phyloP scores from a whole-genome alignment of 2,329 filamentous ascomycete species.

The Xenoacremonium recifei region DNA sequence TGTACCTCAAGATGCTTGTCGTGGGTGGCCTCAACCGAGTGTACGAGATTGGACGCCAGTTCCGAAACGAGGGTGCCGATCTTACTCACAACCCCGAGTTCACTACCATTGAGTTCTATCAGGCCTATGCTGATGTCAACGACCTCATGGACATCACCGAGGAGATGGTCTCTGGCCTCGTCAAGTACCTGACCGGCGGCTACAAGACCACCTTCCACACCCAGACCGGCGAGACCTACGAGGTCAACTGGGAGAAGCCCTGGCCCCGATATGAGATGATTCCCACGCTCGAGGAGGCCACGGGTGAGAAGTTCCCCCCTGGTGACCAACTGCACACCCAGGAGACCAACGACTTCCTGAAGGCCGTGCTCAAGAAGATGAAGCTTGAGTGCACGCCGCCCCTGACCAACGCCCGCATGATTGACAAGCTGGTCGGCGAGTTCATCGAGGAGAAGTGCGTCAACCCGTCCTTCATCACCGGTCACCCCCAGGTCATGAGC shows the following conservation, averaged over 20 bases:
- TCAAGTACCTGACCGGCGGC: conserved; percentile 83
- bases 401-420: conserved; percentile 90
- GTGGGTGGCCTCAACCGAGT: conserved; percentile 93
- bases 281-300: conserved; percentile 74
- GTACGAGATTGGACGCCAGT: conserved; percentile 93
- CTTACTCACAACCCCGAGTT: conserved; percentile 94
- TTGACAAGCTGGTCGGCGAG: conserved; percentile 91
- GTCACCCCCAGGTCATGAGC: conserved; percentile 75
- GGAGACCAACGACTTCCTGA: conserved; percentile 87
- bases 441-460: conserved; percentile 93
- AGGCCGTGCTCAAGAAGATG: conserved; percentile 80
- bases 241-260: conserved; percentile 94
- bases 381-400: conserved; percentile 88
- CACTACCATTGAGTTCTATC: conserved; percentile 96
- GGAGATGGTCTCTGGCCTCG: conserved; percentile 84
- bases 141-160: conserved; percentile 82
- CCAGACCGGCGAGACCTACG: conserved; percentile 79
- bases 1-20: conserved; percentile 94
- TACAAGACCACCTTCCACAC: conserved; percentile 86
- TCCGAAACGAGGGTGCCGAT: conserved; percentile 79
- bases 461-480: conserved; percentile 69
- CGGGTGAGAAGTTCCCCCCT: conserved; percentile 90
- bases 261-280: conserved; percentile 98
- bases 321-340: conserved; percentile 85
- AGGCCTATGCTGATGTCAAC: conserved; percentile 88